These are phyloP conservation scores for Citropsis articulata DNA, from an alignment of 345 rosid genomes.

Conservation along the genomic window DNA sequence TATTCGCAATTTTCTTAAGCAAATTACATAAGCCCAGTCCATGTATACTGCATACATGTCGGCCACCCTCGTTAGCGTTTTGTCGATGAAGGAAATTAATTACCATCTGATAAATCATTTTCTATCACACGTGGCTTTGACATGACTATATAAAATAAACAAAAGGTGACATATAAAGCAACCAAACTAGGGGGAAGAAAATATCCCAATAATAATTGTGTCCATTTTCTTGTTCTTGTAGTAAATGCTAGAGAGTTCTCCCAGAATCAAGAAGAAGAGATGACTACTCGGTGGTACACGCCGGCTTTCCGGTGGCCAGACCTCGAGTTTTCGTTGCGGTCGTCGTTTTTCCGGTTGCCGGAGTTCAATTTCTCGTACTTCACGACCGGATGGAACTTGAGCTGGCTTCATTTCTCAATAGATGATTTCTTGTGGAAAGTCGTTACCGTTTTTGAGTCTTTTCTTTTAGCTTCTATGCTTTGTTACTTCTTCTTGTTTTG, in stretches of 20 bases:
- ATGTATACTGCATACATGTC: too few species aligned
- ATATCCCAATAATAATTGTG: neutral
- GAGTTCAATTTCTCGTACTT: constrained; percentile 38
- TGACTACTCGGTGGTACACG: constrained; percentile 21
- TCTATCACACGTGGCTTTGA: constrained; percentile 11
- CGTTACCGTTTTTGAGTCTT: constrained; percentile 58
- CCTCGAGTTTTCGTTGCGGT: constrained; percentile 27
- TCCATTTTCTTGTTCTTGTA: neutral
- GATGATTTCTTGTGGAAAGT: constrained; percentile 73
- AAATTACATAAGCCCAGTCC: too few species aligned
- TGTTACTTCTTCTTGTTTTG: constrained; percentile 79
- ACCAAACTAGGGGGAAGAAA: neutral
- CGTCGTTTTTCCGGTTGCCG: constrained; percentile 45
- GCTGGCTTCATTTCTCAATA: constrained; percentile 39
- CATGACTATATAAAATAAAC: too few species aligned
- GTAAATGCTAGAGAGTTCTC: neutral
- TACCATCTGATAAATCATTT: neutral
- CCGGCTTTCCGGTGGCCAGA: constrained; percentile 49
- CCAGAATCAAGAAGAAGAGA: neutral
- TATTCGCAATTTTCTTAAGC: neutral
- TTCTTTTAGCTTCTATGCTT: constrained; percentile 63
- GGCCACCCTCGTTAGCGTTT: neutral
- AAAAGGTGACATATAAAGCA: neutral
- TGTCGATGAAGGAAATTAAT: neutral
- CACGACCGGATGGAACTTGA: neutral